phyloP scores from a whole-genome alignment of 2,329 filamentous ascomycete species.

The Lojkania enalia region DNA sequence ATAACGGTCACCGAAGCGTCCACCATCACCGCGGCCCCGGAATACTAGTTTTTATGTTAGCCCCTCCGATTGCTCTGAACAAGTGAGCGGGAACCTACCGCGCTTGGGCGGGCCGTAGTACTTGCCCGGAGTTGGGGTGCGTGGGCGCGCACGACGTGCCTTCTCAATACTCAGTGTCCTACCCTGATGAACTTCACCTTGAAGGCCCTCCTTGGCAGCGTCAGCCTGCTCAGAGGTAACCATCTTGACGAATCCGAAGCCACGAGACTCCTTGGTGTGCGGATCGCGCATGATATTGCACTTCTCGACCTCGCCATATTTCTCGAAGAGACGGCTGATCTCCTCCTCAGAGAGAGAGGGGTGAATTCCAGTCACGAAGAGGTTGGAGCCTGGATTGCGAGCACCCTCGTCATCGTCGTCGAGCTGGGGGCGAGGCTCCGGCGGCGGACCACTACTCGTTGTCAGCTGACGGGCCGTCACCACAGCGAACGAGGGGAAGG shows the following conservation, averaged over 20 bases:
- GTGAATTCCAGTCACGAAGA: constrained; percentile 98
- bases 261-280: constrained; percentile 96
- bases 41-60: constrained; percentile 19
- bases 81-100: constrained; percentile 67
- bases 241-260: constrained; percentile 99
- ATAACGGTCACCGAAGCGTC: constrained; percentile 50
- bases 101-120: constrained; percentile 99
- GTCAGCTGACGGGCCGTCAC: constrained; percentile 23
- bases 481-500: no score
- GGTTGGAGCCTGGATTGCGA: constrained; percentile 92
- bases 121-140: constrained; percentile 96
- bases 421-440: constrained; percentile 55
- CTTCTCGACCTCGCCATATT: constrained; percentile 98
- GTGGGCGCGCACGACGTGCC: constrained; percentile 89
- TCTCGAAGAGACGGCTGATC: constrained; percentile 93
- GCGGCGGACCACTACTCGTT: constrained; percentile 51
- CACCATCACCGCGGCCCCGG: constrained; percentile 55
- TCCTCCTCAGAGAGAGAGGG: constrained; percentile 87
- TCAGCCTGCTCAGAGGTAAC: constrained; percentile 92
- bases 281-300: constrained; percentile 99
- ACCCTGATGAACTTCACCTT: constrained; percentile 93
- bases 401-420: constrained; percentile 81
- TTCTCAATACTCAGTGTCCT: constrained; percentile 98
- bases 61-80: no score
- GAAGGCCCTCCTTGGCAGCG: constrained; percentile 92